A percentile compares a stretch with the other conserved stretches of the same genome.
Conservation (phyloP, 495 filamentous ascomycete species). For the Penicillium turbatum region DNA sequence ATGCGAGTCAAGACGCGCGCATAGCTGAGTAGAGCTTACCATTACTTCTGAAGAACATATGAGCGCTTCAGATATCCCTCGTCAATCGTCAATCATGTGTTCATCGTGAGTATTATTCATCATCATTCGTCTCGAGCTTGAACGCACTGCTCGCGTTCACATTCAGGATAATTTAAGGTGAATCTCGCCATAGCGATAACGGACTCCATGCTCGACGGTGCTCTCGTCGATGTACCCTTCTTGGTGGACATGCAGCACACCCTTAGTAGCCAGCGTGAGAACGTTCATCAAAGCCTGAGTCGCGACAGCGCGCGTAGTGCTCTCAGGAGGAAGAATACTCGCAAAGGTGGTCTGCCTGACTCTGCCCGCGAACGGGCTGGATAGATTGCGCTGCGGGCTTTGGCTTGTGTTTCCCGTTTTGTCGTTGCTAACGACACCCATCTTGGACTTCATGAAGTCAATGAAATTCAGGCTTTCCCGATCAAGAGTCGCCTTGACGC, state of each 20-base stretch:
- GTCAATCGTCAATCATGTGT: not conserved
- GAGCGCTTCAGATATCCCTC: not conserved
- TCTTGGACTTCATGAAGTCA: conserved; percentile 45
- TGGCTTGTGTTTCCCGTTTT: not conserved
- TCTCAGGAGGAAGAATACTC: conserved; percentile 51
- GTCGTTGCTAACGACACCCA: not conserved
- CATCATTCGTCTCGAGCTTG: not conserved
- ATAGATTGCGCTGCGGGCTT: not conserved
- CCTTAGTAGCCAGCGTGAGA: conserved; percentile 64
- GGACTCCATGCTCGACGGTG: conserved; percentile 12
- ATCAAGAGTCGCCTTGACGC: conserved; percentile 49
- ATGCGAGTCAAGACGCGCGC: not conserved
- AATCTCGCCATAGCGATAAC: conserved; percentile 36
- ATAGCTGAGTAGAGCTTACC: not conserved
- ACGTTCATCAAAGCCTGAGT: conserved; percentile 72
- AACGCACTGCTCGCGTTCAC: not conserved
- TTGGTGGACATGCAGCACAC: conserved; percentile 34
- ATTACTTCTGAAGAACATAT: not conserved
- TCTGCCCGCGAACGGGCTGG: not conserved
- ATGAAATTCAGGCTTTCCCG: conserved; percentile 58
- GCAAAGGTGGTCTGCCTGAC: conserved; percentile 48
- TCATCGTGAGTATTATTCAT: not conserved
- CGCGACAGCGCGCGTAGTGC: conserved; percentile 55
- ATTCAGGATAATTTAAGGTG: conserved; percentile 14
- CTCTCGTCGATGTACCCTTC: conserved; percentile 21